Base-by-base conservation (phyloP, 768 basidiomycete genomes). In the Kwoniella dendrophila region DNA sequence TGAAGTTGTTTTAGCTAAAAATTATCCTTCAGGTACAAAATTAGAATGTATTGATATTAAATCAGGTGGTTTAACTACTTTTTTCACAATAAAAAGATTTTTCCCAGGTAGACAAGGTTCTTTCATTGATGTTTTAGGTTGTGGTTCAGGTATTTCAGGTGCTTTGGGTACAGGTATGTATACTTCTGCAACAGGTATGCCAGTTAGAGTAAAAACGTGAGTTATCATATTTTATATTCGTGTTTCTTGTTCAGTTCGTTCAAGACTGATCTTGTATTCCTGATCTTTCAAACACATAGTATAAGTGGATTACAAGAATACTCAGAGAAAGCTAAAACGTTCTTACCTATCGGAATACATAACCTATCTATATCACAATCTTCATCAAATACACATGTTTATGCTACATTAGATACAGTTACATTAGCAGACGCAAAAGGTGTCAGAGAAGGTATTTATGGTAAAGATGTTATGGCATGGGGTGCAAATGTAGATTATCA, bases 291-390 rank as follows among this genome's bases (percentile, higher is more conserved):
- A n/a, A n/a, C n/a, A n/a, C n/a, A n/a, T n/a, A 76, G 74, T 44
- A 82, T 95, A 59, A 92, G 90, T 71, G 90, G 90, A 11, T 80
- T 95, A 26, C 80, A 84, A n/a, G 91, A 94, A 83, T 95, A 86
- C 70, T 86, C 86, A 76, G 90, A 92, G 62, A 75, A 79, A 24
- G 82, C 81, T 12, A 80, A 83, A 58, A 80, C 81, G n/a, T 81
- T 90, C 62, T 82, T 86, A 55, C 85, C 90, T 3, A 85, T 94
- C 50, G 77, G 77, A 44, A 87, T 88, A 3, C 81, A 85, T 41
- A 80, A 82, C 20, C 81, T 93, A 33, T 85, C 85, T 1, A 83
- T 92, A 22, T 78, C 79, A 3, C 68, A n/a, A n/a, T n/a, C 75
- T 0, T 73, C 71, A 8, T 70, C 74, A 1, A 87, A 85, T 1